phyloP scores from a whole-genome alignment of 1,284 basidiomycete genomes.

The Polyporus tsugae region DNA sequence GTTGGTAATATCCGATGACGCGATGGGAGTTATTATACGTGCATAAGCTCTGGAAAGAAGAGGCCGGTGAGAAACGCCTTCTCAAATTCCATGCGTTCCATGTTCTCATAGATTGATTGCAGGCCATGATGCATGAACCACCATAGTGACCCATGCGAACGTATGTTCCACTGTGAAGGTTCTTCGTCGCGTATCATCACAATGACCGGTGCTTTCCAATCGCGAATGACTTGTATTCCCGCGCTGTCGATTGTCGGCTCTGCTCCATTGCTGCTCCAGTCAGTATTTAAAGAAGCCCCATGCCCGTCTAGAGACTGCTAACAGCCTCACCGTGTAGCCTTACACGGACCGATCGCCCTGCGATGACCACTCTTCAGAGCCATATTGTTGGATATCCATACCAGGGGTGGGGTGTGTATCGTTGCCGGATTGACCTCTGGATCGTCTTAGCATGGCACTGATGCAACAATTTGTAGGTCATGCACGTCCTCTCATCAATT shows the following conservation, averaged over 20 bases:
- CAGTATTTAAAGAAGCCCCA: neutral
- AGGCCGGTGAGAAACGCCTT: neutral
- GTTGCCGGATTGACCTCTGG: neutral
- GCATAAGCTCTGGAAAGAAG: neutral
- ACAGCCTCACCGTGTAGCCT: neutral
- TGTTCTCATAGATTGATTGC: neutral
- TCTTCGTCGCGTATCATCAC: neutral
- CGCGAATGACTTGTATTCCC: neutral
- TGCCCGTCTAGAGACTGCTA: neutral
- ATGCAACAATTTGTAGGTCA: conserved; percentile 31
- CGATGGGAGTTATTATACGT: neutral
- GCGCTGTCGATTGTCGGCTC: neutral
- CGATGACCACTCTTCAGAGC: neutral
- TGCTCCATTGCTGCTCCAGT: neutral
- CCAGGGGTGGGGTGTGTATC: neutral
- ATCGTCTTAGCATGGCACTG: too few species aligned
- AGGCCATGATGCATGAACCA: neutral
- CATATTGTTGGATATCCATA: conserved; percentile 10
- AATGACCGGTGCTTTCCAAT: neutral
- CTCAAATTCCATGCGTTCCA: neutral
- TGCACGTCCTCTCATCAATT: conserved; percentile 31
- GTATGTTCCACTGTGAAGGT: neutral
- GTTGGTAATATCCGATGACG: conserved; percentile 5
- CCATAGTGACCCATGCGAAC: neutral
- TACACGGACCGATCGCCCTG: neutral